phyloP scores from a whole-genome alignment of 192 early-diverging fungal species.

The Globomyces pollinis-pini region DNA sequence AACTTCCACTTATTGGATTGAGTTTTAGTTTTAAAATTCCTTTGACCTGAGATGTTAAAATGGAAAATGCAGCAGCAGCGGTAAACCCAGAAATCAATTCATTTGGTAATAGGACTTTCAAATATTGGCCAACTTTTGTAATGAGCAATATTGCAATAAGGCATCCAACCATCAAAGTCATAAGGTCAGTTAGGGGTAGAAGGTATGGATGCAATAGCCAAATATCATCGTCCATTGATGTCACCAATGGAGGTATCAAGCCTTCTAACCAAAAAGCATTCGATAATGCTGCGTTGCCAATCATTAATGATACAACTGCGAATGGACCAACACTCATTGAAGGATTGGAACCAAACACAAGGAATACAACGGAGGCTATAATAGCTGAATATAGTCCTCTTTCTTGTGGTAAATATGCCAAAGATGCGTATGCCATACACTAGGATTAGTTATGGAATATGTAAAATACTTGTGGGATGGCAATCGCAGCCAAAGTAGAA shows the following conservation, averaged over 20 bases:
- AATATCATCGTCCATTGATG: neutral
- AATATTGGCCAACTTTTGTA: neutral
- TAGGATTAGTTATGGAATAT: no score
- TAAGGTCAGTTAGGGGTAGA: neutral
- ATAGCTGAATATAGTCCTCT: slow-evolving; percentile 8
- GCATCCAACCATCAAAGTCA: neutral
- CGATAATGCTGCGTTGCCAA: neutral
- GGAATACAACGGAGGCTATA: neutral
- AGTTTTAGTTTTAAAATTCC: neutral
- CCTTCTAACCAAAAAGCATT: no score
- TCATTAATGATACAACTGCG: slow-evolving; percentile 5
- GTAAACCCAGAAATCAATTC: neutral
- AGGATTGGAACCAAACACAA: neutral
- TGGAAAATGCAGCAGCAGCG: neutral
- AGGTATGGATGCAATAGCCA: neutral
- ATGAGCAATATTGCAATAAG: neutral
- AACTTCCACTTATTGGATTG: neutral
- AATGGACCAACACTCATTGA: neutral
- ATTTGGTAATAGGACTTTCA: neutral
- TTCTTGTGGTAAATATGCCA: slow-evolving; percentile 3
- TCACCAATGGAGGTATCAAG: neutral
- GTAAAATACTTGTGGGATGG: slow-evolving; percentile 6
- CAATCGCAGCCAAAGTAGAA: neutral
- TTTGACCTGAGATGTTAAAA: slow-evolving; percentile 6
- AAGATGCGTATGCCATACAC: neutral